phyloP scores from a whole-genome alignment of 2,329 filamentous ascomycete genomes.

The Myriosclerotinia duriaeana region DNA sequence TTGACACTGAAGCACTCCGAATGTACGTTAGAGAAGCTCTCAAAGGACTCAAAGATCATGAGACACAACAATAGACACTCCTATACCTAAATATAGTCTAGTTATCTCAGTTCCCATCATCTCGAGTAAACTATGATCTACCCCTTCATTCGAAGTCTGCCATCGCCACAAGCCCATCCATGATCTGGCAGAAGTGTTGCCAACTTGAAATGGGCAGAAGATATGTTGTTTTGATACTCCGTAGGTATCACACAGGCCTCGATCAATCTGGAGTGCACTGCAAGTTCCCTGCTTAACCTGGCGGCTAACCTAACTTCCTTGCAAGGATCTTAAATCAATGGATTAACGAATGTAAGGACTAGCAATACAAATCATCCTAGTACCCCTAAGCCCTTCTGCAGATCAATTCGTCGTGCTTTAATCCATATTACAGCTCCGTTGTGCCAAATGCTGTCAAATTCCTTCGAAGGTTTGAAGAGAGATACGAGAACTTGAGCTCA shows the following conservation, averaged over 20 bases:
- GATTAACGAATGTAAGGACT: not conserved
- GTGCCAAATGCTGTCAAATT: not conserved
- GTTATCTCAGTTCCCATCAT: too few relatives aligned
- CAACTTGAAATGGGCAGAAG: not conserved
- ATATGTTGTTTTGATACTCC: not conserved
- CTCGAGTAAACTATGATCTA: too few relatives aligned
- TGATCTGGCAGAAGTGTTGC: too few relatives aligned
- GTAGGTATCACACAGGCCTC: not conserved
- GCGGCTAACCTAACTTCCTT: not conserved
- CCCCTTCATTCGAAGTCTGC: too few relatives aligned
- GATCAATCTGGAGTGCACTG: not conserved
- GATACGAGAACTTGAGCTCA: not conserved
- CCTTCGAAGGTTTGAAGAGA: not conserved
- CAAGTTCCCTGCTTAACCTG: not conserved
- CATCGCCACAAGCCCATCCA: too few relatives aligned
- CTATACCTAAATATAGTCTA: too few relatives aligned
- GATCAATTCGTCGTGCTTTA: not conserved
- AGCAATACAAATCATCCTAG: not conserved
- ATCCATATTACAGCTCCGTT: not conserved
- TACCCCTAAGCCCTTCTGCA: not conserved
- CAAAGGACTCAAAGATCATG: too few relatives aligned
- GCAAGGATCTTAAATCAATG: not conserved
- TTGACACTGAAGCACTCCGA: too few relatives aligned
- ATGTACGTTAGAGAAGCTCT: too few relatives aligned
- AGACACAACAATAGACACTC: too few relatives aligned